Percentiles rank a stretch among this genome's conserved stretches.
These are phyloP conservation scores for Prototheca wickerhamii DNA, from an alignment of 163 green algal genomes.

Conservation along the genomic window DNA sequence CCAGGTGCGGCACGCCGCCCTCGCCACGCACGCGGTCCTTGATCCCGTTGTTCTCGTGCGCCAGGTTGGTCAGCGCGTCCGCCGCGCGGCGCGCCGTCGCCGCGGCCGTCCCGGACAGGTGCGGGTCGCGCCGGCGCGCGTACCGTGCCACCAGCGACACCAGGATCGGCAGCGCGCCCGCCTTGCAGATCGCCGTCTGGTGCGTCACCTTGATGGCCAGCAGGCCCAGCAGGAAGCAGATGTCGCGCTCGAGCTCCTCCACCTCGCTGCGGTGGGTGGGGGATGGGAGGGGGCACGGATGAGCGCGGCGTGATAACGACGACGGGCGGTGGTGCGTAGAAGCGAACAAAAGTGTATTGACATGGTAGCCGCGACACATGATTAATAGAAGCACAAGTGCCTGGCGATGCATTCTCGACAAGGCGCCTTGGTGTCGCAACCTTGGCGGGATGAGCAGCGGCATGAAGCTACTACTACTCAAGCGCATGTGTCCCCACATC, in stretches of 20 bases:
- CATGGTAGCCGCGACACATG: not conserved
- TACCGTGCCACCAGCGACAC: conserved; percentile 55
- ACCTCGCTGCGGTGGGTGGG: no score
- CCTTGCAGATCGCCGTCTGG: conserved; percentile 78
- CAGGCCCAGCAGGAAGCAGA: conserved; percentile 89
- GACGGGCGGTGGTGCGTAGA: not conserved
- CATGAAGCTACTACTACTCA: not conserved
- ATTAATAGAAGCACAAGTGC: no score
- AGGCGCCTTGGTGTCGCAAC: not conserved
- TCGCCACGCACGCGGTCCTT: conserved; percentile 73
- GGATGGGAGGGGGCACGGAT: not conserved
- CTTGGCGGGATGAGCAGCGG: not conserved
- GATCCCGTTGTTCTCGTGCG: conserved; percentile 94
- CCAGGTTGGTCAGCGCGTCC: conserved; percentile 95
- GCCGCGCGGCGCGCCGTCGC: conserved; percentile 59
- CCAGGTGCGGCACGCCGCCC: conserved; percentile 87
- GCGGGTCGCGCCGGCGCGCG: conserved; percentile 10
- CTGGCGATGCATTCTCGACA: not conserved
- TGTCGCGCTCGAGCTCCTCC: conserved; percentile 84
- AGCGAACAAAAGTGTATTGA: not conserved
- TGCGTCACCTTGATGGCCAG: conserved; percentile 92
- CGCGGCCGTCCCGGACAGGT: conserved; percentile 20
- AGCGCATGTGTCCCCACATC: not conserved
- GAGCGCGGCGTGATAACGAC: not conserved
- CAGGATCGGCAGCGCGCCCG: conserved; percentile 56